Base-by-base conservation (phyloP, 352 stramenopile genomes). In the Phytophthora rubi region DNA sequence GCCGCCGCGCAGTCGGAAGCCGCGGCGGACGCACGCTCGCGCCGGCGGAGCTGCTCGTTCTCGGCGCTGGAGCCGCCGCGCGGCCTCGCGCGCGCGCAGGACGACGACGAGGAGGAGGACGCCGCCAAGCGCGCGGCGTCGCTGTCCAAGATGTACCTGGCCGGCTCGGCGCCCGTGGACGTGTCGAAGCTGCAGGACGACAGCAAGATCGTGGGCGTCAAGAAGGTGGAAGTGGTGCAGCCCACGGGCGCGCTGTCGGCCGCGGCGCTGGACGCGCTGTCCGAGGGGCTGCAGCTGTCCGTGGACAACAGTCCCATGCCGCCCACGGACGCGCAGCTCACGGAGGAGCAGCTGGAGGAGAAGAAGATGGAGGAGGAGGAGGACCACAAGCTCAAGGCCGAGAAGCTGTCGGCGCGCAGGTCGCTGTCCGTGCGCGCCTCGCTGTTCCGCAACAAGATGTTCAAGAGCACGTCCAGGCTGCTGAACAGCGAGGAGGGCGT, bases 301-400 rank as follows among this genome's bases (percentile, higher is more conserved):
- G 77, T 92, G n/a, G 86, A 93, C 32, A 88, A 85, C 47, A 80
- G 64, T 42, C 70, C 73, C 18, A 79, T 83, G 71, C 65, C 73
- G 5, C 23, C 54, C 9, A 53, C 54, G 0, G 63, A 28, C 26
- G 64, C 67, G 42, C 77, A 89, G 39, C 64, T 92, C 12, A 93
- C 81, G 1, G 86, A 96, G 53, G 88, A 91, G 59, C 79, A 96
- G 55, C 59, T 94, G 26, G 88, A 94, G 64, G 88, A 96, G 72
- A 91, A 94, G 69, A 87, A 90, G 59, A 94, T 96, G 88, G 88
- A 91, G 60, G 88, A 94, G 59, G 88, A 96, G 58, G 88, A 96
- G 56, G 86, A 93, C 59, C 83, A 93, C 62, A 94, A 94, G 54
- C 73, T 94, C 4, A 86, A 92, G 45, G 85, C 70, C 1, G 86